These are phyloP conservation scores for Haematococcus sp. DNA, from an alignment of 139 green algal species.

Conservation along the genomic window DNA sequence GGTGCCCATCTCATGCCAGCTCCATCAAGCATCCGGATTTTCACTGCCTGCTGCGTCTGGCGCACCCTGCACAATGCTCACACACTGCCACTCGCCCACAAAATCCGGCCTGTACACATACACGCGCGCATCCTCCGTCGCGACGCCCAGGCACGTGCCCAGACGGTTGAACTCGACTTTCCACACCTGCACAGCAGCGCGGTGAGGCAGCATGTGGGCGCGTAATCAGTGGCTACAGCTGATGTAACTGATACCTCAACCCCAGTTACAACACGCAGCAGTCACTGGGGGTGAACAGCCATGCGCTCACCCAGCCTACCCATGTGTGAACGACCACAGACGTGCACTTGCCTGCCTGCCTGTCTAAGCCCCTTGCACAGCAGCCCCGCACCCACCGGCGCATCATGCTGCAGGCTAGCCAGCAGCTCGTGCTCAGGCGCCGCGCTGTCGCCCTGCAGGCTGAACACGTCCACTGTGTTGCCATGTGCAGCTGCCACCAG, in stretches of 20 bases:
- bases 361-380: no score
- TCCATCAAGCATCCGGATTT: no score
- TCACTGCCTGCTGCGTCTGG: slow-evolving; percentile 1
- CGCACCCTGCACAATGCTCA: slow-evolving; percentile 6
- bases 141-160: slow-evolving; percentile 36
- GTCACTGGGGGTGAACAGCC: background rate
- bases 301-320: background rate
- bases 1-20: no score
- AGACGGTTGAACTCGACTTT: slow-evolving; percentile 45
- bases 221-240: slow-evolving; percentile 3
- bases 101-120: slow-evolving; percentile 33
- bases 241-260: no score
- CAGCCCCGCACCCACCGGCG: background rate
- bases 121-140: slow-evolving; percentile 25
- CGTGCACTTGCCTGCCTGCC: no score
- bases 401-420: slow-evolving; percentile 10
- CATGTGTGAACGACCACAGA: background rate
- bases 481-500: slow-evolving; percentile 36
- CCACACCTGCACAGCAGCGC: slow-evolving; percentile 26
- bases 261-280: background rate
- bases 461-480: slow-evolving; percentile 26
- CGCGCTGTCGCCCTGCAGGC: slow-evolving; percentile 19
- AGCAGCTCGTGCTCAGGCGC: slow-evolving; percentile 19
- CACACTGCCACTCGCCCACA: slow-evolving; percentile 22
- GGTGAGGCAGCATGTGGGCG: background rate